Evolutionary conservation across 2,329 filamentous ascomycete species (phyloP).

Genomic region (Talaromyces pinophilus): DNA sequence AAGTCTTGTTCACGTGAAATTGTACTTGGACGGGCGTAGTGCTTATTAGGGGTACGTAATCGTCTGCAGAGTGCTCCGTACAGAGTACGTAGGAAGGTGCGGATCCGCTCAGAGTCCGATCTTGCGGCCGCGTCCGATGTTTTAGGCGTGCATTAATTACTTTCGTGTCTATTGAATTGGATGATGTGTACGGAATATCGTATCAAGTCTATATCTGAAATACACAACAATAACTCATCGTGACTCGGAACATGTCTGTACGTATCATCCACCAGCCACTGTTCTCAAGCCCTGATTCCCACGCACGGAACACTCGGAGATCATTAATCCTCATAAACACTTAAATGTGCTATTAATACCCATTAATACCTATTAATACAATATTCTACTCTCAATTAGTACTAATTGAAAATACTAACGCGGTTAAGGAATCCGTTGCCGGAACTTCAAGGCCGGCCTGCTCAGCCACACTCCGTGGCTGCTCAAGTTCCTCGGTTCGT

Average conservation of each 20-base stretch:
- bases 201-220: not conserved
- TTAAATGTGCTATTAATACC: slow-evolving; percentile 5
- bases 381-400: not conserved
- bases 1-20: not conserved
- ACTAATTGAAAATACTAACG: not conserved
- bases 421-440: not conserved
- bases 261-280: not conserved
- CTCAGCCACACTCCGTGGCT: slow-evolving; percentile 7
- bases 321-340: not conserved
- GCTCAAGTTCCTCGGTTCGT: not conserved
- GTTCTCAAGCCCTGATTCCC: not conserved
- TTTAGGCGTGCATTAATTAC: too few relatives aligned
- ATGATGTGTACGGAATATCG: not conserved
- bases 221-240: not conserved
- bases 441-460: not conserved
- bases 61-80: not conserved
- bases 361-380: slow-evolving; percentile 10
- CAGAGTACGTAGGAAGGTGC: not conserved
- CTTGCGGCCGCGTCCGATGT: not conserved
- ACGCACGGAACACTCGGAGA: not conserved
- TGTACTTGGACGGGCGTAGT: not conserved
- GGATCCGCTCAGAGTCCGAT: not conserved
- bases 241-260: not conserved
- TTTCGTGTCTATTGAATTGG: not conserved
- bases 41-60: not conserved